Conservation (phyloP, 2,329 filamentous ascomycete species). For the Dactylellina cionopaga region DNA sequence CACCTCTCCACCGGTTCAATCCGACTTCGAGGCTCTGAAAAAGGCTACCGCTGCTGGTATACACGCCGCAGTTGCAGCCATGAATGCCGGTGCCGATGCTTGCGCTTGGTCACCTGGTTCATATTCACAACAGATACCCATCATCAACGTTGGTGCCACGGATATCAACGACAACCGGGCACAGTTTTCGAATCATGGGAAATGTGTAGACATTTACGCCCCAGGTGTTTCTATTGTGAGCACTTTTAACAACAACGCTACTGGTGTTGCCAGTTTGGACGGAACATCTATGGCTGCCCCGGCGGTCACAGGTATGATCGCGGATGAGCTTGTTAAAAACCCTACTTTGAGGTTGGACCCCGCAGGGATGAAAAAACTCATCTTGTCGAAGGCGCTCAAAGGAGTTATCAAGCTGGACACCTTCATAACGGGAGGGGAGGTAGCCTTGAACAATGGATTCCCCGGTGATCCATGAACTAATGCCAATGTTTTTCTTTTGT, state of each 20-base stretch:
- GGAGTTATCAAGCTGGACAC: constrained; percentile 14
- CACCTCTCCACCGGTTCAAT: constrained; percentile 58
- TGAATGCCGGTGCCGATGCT: constrained; percentile 58
- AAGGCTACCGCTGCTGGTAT: constrained; percentile 59
- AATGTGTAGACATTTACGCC: constrained; percentile 68
- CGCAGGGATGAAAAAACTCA: constrained; percentile 52
- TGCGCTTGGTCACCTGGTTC: constrained; percentile 60
- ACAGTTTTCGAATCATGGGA: constrained; percentile 63
- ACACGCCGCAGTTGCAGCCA: constrained; percentile 62
- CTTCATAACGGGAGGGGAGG: constrained; percentile 2
- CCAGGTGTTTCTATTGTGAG: constrained; percentile 67
- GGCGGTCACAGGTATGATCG: constrained; percentile 57
- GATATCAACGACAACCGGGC: constrained; percentile 59
- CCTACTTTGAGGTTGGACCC: constrained; percentile 50
- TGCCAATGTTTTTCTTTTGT: not conserved
- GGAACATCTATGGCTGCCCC: constrained; percentile 67
- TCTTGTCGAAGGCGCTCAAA: constrained; percentile 23
- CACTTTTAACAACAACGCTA: constrained; percentile 65
- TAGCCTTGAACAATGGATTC: constrained; percentile 26
- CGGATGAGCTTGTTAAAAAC: constrained; percentile 52
- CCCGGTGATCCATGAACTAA: constrained; percentile 9
- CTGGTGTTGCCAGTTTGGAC: constrained; percentile 64
- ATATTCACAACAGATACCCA: constrained; percentile 60
- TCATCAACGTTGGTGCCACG: constrained; percentile 62
- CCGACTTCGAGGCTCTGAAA: constrained; percentile 22